These are phyloP conservation scores for Cadophora sp. DNA, from an alignment of 2,329 filamentous ascomycete genomes.

Conservation along the genomic window DNA sequence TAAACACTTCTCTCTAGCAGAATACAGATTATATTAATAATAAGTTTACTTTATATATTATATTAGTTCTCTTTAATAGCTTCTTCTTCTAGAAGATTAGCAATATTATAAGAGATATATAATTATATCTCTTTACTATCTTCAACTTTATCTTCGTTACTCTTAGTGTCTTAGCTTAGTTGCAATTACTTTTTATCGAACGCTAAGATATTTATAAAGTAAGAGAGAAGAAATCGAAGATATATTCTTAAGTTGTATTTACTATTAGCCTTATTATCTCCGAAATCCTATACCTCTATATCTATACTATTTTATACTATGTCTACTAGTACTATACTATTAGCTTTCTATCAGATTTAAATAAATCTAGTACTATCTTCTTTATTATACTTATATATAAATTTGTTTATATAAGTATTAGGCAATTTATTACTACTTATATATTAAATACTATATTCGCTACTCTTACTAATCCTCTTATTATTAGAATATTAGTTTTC, in stretches of 20 bases:
- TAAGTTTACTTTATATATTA: constrained; percentile 58
- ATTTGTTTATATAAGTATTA: constrained; percentile 65
- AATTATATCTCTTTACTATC: constrained; percentile 63
- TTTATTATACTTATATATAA: constrained; percentile 66
- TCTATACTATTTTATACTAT: constrained; percentile 54
- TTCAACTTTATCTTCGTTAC: constrained; percentile 71
- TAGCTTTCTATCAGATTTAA: constrained; percentile 53
- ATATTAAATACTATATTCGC: constrained; percentile 67
- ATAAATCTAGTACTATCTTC: constrained; percentile 56
- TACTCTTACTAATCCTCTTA: constrained; percentile 55
- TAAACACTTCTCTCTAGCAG: constrained; percentile 62
- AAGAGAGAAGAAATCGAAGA: constrained; percentile 66
- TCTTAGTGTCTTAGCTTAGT: constrained; percentile 62
- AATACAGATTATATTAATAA: constrained; percentile 63
- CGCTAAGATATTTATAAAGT: constrained; percentile 63
- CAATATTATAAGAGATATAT: constrained; percentile 55
- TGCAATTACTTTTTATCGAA: constrained; percentile 64
- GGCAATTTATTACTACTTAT: constrained; percentile 68
- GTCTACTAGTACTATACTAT: constrained; percentile 65
- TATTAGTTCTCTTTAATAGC: constrained; percentile 62
- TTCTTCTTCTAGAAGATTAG: constrained; percentile 68
- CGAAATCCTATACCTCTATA: constrained; percentile 53
- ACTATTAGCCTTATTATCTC: constrained; percentile 57
- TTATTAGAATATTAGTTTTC: constrained; percentile 69
- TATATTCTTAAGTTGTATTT: constrained; percentile 66